These are phyloP conservation scores for Phylloporus sp. DNA, from an alignment of 768 basidiomycete species.

Conservation along the genomic window DNA sequence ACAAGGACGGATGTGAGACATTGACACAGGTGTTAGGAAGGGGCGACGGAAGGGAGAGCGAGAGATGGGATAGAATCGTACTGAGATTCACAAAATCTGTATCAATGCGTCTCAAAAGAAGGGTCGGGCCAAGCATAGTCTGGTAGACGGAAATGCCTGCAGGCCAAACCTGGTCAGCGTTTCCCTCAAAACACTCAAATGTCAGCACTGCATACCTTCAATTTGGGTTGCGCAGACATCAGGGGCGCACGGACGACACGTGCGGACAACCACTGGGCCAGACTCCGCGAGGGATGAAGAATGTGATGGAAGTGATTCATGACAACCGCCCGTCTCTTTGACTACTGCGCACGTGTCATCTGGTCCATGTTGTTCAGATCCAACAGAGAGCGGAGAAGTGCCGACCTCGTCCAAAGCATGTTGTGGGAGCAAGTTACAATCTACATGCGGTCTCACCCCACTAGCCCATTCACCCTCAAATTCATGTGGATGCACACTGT, in stretches of 20 bases:
- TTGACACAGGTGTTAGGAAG: slow-evolving; percentile 45
- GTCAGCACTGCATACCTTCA: slow-evolving; percentile 50
- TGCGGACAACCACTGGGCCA: slow-evolving; percentile 53
- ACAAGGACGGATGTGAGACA: slow-evolving; percentile 49
- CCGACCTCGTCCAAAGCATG: background rate
- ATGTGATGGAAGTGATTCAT: slow-evolving; percentile 1
- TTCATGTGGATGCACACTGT: slow-evolving; percentile 40
- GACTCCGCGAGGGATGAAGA: slow-evolving; percentile 6
- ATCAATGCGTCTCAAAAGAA: slow-evolving; percentile 69
- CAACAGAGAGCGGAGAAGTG: background rate
- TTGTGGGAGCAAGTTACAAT: slow-evolving; percentile 7
- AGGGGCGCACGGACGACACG: slow-evolving; percentile 60
- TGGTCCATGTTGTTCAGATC: slow-evolving; percentile 1
- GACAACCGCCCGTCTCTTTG: slow-evolving; percentile 5
- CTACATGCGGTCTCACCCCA: slow-evolving; percentile 10
- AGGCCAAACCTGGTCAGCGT: slow-evolving; percentile 8
- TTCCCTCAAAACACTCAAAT: background rate
- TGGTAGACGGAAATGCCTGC: slow-evolving; percentile 75
- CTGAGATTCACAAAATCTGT: slow-evolving; percentile 76
- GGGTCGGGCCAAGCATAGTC: slow-evolving; percentile 51
- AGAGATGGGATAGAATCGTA: slow-evolving; percentile 38
- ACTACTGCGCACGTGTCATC: slow-evolving; percentile 1
- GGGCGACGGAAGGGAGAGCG: slow-evolving; percentile 30
- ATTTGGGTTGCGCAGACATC: slow-evolving; percentile 63
- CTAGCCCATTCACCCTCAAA: slow-evolving; percentile 37